phyloP scores from a whole-genome alignment of 164 flowering plant genomes.

The Nymphaea thermarum region DNA sequence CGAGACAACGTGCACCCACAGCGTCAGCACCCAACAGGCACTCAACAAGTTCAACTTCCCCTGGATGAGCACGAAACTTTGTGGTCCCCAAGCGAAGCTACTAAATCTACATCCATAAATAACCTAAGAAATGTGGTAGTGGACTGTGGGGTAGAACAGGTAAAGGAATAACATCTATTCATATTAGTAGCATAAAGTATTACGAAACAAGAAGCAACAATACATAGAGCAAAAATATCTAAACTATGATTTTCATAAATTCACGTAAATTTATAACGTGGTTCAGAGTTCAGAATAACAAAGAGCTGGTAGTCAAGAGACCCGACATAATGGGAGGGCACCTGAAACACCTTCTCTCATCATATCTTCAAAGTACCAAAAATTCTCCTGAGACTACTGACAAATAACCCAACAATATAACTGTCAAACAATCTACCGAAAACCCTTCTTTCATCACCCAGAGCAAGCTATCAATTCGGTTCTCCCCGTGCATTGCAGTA shows the following conservation, averaged over 20 bases:
- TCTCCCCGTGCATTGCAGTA: no score
- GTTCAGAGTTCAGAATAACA: background rate
- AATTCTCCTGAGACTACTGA: background rate
- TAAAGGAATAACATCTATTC: no score
- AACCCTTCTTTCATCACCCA: background rate
- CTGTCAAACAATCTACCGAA: background rate
- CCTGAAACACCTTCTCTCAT: background rate
- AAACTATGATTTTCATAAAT: background rate
- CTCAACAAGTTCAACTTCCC: no score
- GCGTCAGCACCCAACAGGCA: no score
- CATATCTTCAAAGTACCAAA: background rate
- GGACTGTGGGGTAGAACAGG: no score
- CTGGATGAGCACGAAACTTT: no score
- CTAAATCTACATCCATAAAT: no score
- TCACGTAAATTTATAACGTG: background rate
- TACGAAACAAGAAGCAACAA: background rate
- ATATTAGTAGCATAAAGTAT: no score
- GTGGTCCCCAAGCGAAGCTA: no score
- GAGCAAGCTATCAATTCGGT: no score
- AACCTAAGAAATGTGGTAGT: no score
- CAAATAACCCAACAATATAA: background rate
- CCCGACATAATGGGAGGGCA: background rate
- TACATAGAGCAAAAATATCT: background rate
- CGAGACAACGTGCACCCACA: no score
- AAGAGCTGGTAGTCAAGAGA: background rate